Base-by-base conservation (phyloP, 805 yeast genomes). In the Cephaloascus albidus region DNA sequence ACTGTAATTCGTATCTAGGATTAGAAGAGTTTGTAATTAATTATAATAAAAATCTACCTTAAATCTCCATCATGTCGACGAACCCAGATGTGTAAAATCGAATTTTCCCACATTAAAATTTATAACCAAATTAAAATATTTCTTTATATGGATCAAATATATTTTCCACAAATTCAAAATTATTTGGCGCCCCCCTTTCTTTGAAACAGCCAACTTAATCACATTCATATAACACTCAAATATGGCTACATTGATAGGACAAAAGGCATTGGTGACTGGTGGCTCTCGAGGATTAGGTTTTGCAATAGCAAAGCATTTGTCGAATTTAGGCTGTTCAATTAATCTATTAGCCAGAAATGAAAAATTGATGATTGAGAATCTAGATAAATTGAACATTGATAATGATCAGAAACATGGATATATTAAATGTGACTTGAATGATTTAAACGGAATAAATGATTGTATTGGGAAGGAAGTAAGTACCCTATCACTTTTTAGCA, bases 281-380 rank as follows among this genome's bases (percentile, higher is more conserved):
- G 88, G 81, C 0, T 77, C 88, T 0, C 59, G 70, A 35, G 90
- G 93, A 0, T 60, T 83, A 12, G 93, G 93, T 0, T 57, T 64
- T 3, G 68, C 68, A 0, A 70, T 84, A 15, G 81, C 87, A 0
- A 45, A 52, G 27, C 53, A 49, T 23, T 59, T 83, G 20, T 72
- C 85, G 0, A 36, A 44, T 0, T 47, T 61, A 20, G 89, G 89
- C 1, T 70, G 74, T 19, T 61, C 60, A 17, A 60, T 78, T 4
- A 63, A 78, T 0, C 52, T 82, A 15, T 44, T 78, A 4, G 70
- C 86, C 1, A 53, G 85, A 33, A 63, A 72, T 39, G 60, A 58
- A 28, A 45, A 48, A 0, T 48, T 52, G 3, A 55, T 85, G 18
- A 42, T 45, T 17, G 41, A 47, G 34, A 58, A 54, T 34, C 41